Base-by-base conservation (phyloP, 768 basidiomycete species). In the Leccinum subgranulosum region DNA sequence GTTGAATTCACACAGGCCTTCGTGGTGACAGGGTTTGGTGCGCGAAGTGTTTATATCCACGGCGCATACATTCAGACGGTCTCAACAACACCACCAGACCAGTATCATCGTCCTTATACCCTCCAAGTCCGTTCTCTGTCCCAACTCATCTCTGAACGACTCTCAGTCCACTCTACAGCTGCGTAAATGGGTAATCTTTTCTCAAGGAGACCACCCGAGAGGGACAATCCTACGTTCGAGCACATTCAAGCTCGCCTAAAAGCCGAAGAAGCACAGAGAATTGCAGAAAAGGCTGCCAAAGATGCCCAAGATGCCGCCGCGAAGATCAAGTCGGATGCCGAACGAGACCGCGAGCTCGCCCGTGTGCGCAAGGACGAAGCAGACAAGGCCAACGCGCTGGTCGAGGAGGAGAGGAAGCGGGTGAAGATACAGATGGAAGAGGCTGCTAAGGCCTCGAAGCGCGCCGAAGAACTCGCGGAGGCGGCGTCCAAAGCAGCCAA, bases 341-440 rank as follows among this genome's bases (percentile, higher is more conserved):
- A 19, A 45, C n/a, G 11, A 45, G 43, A 45, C 9, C 43, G 43
- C 21, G 21, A 45, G 9, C 43, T 12, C 10, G 43, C 43, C n/a
- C 43, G 43, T 21, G 43, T 6, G 43, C 43, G 43, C n/a, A 19
- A 45, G 43, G 19, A 21, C 7, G 43, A 45, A 21, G 43, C 43
- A n/a, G 43, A 45, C 11, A 2, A 10, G 10, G 43, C 43, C 3
- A 15, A 5, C 21, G 43, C 11, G 19, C 11, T 10, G 43, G 19
- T 19, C n/a, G 10, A 19, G 10, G 43, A 45, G 43, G 43, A 45
- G 43, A 21, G 4, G 5, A 1, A 45, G 19, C 4, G 29, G 41
- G 49, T 62, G 63, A 56, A 14, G 36, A 43, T 1, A 5, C 64
- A 55, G 29, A 57, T 66, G 36, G 54, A 52, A 14, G 62, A 57